Conservation (phyloP, 345 rosid species). For the Microcos paniculata region DNA sequence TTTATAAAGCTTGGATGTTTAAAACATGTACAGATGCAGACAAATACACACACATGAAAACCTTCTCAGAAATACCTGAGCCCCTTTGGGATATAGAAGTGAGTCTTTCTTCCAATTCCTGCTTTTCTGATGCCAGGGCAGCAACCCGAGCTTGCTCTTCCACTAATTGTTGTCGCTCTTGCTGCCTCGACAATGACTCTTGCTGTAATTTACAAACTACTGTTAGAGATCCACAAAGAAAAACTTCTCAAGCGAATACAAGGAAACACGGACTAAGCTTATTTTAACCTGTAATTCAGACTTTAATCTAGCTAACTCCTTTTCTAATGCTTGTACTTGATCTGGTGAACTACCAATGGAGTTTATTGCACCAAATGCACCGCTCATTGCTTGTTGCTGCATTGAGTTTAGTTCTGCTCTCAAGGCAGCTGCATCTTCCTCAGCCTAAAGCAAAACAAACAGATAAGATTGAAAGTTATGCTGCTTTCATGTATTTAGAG, state of each 20-base stretch:
- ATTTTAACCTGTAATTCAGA: conserved; percentile 64
- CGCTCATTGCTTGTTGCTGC: conserved; percentile 67
- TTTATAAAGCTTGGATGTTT: neutral
- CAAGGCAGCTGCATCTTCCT: conserved; percentile 96
- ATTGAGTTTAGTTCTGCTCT: conserved; percentile 88
- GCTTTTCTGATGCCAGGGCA: conserved; percentile 64
- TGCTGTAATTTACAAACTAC: conserved; percentile 44
- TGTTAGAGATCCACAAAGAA: conserved; percentile 27
- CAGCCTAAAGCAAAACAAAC: conserved; percentile 58
- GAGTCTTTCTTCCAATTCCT: conserved; percentile 68
- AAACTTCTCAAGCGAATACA: conserved; percentile 6
- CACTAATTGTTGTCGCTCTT: conserved; percentile 48
- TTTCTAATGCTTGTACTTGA: conserved; percentile 66
- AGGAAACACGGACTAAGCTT: conserved; percentile 12
- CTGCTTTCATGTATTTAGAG: conserved; percentile 5
- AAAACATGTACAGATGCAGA: neutral
- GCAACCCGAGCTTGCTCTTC: conserved; percentile 73
- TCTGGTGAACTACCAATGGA: conserved; percentile 46
- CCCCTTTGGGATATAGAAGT: conserved; percentile 40
- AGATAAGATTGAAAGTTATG: conserved; percentile 1
- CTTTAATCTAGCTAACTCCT: conserved; percentile 64
- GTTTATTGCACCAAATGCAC: conserved; percentile 47
- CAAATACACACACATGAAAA: neutral
- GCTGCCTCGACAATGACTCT: conserved; percentile 62
- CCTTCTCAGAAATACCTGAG: conserved; percentile 42